Percentiles rank a stretch among this genome's conserved stretches.
Conservation (phyloP, 768 basidiomycete genomes). For the Phaeotremella skinneri region DNA sequence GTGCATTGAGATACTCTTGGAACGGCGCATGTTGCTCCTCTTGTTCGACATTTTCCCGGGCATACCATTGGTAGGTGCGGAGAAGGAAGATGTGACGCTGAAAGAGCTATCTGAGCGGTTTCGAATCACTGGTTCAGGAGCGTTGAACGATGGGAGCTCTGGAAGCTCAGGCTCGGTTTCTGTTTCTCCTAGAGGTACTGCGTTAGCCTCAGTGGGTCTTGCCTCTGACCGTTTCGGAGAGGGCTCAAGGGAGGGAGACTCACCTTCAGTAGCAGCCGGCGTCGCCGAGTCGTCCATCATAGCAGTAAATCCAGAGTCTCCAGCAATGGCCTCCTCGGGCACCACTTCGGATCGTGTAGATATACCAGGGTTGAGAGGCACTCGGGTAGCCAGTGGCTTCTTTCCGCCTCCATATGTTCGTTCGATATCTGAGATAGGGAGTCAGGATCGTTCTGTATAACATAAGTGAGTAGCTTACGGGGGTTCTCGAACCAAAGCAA, state of each 20-base stretch:
- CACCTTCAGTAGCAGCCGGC: constrained; percentile 50
- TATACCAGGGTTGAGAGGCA: constrained; percentile 55
- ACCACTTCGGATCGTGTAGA: constrained; percentile 5
- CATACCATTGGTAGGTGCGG: constrained; percentile 1
- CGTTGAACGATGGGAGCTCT: constrained; percentile 25
- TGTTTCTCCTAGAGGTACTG: constrained; percentile 38
- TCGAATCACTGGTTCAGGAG: constrained; percentile 9
- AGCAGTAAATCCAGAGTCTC: constrained; percentile 14
- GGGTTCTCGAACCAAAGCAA: constrained; percentile 94
- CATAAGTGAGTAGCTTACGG: constrained; percentile 60
- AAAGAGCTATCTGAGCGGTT: constrained; percentile 38
- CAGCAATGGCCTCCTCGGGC: constrained; percentile 1
- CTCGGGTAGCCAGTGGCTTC: constrained; percentile 82
- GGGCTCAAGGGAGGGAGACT: constrained; percentile 1
- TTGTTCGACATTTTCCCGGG: constrained; percentile 4
- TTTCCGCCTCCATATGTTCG: constrained; percentile 82
- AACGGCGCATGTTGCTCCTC: constrained; percentile 31
- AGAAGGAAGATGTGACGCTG: constrained; percentile 13
- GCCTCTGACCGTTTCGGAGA: background rate
- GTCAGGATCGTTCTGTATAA: background rate
- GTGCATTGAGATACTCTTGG: constrained; percentile 64
- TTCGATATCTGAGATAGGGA: constrained; percentile 68
- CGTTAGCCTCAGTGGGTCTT: constrained; percentile 5
- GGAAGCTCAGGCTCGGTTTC: constrained; percentile 44
- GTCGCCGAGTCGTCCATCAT: constrained; percentile 21